phyloP scores from a whole-genome alignment of 495 filamentous ascomycete species.

The Penicillium diatomitis region DNA sequence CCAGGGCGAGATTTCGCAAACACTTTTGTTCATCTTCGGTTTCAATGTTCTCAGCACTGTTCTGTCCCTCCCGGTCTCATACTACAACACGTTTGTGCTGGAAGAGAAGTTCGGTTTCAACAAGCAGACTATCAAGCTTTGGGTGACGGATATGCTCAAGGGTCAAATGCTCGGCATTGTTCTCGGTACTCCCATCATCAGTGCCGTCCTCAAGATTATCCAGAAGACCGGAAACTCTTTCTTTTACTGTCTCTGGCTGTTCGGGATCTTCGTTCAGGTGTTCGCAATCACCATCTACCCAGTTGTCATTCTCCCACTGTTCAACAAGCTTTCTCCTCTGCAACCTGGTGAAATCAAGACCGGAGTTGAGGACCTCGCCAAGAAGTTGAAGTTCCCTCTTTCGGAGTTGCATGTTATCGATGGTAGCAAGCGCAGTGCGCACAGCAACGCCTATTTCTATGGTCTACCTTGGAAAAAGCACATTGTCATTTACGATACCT shows the following conservation, averaged over 20 bases:
- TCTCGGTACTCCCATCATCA: conserved; percentile 76
- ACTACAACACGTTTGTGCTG: conserved; percentile 90
- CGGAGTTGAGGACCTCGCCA: conserved; percentile 74
- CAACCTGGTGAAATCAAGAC: conserved; percentile 80
- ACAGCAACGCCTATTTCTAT: conserved; percentile 98
- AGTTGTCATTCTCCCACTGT: conserved; percentile 84
- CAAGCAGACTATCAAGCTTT: conserved; percentile 86
- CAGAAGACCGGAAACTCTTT: conserved; percentile 85
- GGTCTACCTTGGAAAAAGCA: conserved; percentile 99
- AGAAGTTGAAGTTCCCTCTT: conserved; percentile 81
- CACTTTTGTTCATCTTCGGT: conserved; percentile 80
- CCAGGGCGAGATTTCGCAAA: conserved; percentile 88
- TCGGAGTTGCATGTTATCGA: conserved; percentile 91
- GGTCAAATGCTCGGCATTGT: conserved; percentile 70
- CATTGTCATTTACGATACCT: conserved; percentile 96
- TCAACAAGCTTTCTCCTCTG: conserved; percentile 96
- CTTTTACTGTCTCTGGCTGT: conserved; percentile 97
- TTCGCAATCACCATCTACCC: conserved; percentile 96
- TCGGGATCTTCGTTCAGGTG: conserved; percentile 76
- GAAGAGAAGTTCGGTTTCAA: conserved; percentile 99
- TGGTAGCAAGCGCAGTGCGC: conserved; percentile 91
- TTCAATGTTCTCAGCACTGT: conserved; percentile 75
- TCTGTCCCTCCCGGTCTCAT: conserved; percentile 67
- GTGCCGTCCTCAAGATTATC: conserved; percentile 82
- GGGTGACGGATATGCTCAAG: conserved; percentile 88